Evolutionary conservation across 345 rosid genomes (phyloP).

Genomic region (Capsella bursapastoris): DNA sequence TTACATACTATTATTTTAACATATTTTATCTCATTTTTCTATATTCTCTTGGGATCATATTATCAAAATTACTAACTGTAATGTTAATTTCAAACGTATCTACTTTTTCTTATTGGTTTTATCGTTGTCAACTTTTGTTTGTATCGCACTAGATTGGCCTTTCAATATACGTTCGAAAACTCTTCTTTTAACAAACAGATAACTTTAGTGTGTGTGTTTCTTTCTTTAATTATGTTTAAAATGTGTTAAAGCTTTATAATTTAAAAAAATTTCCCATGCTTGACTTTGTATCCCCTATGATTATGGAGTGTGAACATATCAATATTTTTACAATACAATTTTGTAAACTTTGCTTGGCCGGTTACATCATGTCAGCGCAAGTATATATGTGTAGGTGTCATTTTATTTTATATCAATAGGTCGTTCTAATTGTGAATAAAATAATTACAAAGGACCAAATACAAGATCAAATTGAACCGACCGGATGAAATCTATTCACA

Average conservation of each 20-base stretch:
- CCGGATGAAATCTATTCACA: constrained; percentile 44
- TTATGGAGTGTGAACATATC: constrained; percentile 1
- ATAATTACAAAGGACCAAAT: background rate
- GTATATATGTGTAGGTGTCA: background rate
- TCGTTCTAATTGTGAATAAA: background rate
- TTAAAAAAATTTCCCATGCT: background rate
- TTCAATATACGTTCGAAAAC: background rate
- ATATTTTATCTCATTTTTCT: too few species aligned
- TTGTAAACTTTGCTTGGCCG: background rate
- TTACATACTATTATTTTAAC: too few species aligned
- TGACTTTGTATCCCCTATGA: constrained; percentile 2
- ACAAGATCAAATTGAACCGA: constrained; percentile 31
- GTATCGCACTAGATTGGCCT: too few species aligned
- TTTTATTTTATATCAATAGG: background rate
- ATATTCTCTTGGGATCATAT: background rate
- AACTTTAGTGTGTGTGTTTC: background rate
- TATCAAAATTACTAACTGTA: background rate
- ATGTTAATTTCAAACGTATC: background rate
- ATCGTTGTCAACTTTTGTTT: too few species aligned
- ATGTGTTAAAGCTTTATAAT: background rate
- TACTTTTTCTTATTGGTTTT: too few species aligned
- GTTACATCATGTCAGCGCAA: background rate
- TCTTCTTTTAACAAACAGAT: background rate
- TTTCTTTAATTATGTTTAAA: background rate
- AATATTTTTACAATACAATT: background rate